phyloP scores from a whole-genome alignment of 2,329 filamentous ascomycete species.

The Pseudocercospora crystallina region DNA sequence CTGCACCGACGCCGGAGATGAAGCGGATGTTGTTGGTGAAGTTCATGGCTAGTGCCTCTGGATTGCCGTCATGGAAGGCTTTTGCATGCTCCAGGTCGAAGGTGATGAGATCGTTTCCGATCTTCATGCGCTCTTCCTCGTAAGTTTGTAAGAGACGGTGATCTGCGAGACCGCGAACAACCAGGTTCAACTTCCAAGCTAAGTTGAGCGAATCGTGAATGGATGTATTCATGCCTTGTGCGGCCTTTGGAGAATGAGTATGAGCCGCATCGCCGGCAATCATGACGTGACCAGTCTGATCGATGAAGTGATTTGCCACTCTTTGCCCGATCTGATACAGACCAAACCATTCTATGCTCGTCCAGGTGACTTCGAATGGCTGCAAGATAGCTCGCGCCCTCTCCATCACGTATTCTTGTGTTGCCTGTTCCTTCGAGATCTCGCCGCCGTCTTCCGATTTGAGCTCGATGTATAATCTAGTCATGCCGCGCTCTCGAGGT shows the following conservation, averaged over 20 bases:
- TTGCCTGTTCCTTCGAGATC: conserved; percentile 37
- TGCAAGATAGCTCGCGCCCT: conserved; percentile 53
- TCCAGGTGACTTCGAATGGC: conserved; percentile 49
- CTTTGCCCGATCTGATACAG: conserved; percentile 53
- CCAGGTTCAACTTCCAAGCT: conserved; percentile 32
- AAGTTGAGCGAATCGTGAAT: conserved; percentile 39
- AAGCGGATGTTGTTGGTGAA: conserved; percentile 71
- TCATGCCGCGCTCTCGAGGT: conserved; percentile 71
- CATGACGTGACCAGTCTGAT: conserved; percentile 21
- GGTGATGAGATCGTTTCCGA: conserved; percentile 45
- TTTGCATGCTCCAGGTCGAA: conserved; percentile 52
- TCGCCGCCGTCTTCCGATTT: conserved; percentile 38
- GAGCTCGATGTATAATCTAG: conserved; percentile 57
- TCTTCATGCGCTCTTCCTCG: conserved; percentile 32
- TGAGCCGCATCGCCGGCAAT: conserved; percentile 39
- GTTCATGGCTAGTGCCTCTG: conserved; percentile 63
- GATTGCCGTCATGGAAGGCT: conserved; percentile 60
- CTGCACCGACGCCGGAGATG: conserved; percentile 70
- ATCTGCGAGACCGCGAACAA: conserved; percentile 17
- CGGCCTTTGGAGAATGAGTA: conserved; percentile 36
- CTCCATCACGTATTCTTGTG: conserved; percentile 69
- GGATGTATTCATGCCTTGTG: conserved; percentile 41
- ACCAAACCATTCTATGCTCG: conserved; percentile 51
- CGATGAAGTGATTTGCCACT: conserved; percentile 46
- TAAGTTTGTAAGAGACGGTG: conserved; percentile 18